Conservation (phyloP, 2,329 filamentous ascomycete species). For the Coniochaeta sp. region DNA sequence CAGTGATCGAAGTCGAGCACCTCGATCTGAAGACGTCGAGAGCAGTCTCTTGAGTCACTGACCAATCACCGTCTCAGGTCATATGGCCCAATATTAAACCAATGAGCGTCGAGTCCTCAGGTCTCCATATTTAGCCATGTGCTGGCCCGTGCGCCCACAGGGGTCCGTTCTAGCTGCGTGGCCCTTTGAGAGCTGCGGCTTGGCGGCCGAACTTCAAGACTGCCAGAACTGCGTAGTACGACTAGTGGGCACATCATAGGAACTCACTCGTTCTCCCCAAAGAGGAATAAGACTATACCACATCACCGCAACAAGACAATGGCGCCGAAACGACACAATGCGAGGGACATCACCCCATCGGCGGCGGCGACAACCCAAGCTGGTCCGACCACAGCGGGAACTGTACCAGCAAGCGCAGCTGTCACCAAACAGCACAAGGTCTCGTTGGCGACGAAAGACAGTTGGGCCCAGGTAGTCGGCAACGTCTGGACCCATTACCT, state of each 20-base stretch:
- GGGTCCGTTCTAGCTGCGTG: conserved; percentile 17
- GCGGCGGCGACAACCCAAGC: neutral
- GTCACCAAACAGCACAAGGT: conserved; percentile 4
- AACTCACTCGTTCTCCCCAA: neutral
- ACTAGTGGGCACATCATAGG: no score
- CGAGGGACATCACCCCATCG: conserved; percentile 3
- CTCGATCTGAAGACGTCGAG: neutral
- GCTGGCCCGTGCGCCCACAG: conserved; percentile 4
- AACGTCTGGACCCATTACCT: conserved; percentile 74
- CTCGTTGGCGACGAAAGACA: neutral
- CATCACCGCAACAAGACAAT: conserved; percentile 21
- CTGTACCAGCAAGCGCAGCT: conserved; percentile 11
- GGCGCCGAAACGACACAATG: conserved; percentile 36
- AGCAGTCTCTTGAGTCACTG: neutral
- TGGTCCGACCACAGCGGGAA: conserved; percentile 9
- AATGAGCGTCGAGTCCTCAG: neutral
- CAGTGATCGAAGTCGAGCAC: neutral
- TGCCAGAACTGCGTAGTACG: neutral
- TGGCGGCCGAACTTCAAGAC: neutral
- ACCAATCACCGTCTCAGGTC: neutral
- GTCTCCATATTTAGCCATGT: neutral
- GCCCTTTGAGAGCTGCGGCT: conserved; percentile 11
- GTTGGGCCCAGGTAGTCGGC: conserved; percentile 52
- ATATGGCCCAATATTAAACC: neutral
- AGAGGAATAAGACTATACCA: neutral